These are phyloP conservation scores for Colletotrichum lindemuthianum DNA, from an alignment of 2,329 filamentous ascomycete genomes.

Conservation along the genomic window DNA sequence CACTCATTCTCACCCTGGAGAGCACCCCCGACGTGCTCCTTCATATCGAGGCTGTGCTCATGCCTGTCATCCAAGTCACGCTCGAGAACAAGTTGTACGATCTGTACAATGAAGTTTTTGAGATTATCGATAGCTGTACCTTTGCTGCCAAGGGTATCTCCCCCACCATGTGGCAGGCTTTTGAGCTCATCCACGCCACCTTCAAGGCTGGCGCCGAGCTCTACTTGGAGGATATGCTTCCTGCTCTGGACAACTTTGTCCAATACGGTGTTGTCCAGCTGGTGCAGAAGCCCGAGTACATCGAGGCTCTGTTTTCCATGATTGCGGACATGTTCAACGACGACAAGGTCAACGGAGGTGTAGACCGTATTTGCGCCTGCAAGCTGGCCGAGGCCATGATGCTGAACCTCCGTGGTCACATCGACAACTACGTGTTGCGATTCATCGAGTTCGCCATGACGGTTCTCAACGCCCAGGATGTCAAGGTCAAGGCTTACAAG, in stretches of 20 bases:
- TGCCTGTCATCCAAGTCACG: conserved; percentile 96
- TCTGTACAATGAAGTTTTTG: conserved; percentile 97
- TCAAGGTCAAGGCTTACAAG: conserved; percentile 91
- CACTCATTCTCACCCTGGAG: conserved; percentile 94
- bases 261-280: conserved; percentile 88
- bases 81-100: conserved; percentile 98
- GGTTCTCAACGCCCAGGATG: conserved; percentile 77
- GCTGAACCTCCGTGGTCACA: conserved; percentile 88
- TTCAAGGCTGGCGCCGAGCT: conserved; percentile 98
- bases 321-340: conserved; percentile 94
- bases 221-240: conserved; percentile 98
- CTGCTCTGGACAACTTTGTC: conserved; percentile 96
- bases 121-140: conserved; percentile 99
- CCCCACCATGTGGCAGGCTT: conserved; percentile 97
- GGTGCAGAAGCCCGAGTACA: conserved; percentile 84
- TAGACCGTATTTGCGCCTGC: conserved; percentile 96
- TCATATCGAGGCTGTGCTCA: conserved; percentile 93
- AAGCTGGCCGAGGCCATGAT: conserved; percentile 97
- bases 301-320: conserved; percentile 91
- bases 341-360: conserved; percentile 83
- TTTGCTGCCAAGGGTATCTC: conserved; percentile 97
- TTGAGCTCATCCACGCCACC: conserved; percentile 94
- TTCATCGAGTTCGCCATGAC: conserved; percentile 92
- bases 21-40: conserved; percentile 95
- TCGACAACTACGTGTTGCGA: conserved; percentile 87